Evolutionary conservation across 441 rosid species (phyloP).

Genomic region (Syzygium syzygioides): DNA sequence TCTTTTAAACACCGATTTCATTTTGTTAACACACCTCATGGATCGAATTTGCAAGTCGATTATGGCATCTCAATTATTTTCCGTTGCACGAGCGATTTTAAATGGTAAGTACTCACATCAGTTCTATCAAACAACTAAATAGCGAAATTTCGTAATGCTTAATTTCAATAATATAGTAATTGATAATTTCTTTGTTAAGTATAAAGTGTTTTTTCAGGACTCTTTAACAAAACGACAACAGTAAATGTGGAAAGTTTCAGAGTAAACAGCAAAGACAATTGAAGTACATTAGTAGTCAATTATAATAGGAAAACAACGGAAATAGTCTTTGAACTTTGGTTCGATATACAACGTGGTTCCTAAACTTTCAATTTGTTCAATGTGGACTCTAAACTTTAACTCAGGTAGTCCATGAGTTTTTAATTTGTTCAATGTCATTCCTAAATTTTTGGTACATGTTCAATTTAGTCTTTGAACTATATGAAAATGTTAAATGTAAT

Average conservation of each 20-base stretch:
- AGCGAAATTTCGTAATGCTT: not conserved
- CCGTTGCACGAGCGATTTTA: not conserved
- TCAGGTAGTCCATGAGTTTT: fast-evolving
- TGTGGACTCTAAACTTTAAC: no score
- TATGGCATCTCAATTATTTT: not conserved
- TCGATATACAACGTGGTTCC: fast-evolving
- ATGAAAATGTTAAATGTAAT: no score
- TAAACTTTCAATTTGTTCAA: no score
- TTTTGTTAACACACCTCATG: not conserved
- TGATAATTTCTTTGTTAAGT: not conserved
- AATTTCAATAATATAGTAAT: not conserved
- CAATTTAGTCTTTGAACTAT: no score
- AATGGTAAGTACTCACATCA: not conserved
- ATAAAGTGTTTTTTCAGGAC: not conserved
- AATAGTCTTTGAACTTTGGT: no score
- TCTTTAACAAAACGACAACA: no score
- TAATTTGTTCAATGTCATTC: no score
- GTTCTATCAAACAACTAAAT: not conserved
- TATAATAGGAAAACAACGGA: not conserved
- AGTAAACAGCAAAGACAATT: not conserved
- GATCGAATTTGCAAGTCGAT: not conserved
- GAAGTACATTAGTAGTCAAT: not conserved
- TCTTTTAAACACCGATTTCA: not conserved
- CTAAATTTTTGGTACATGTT: no score
- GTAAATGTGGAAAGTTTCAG: not conserved